Conservation (phyloP, 345 rosid species). For the Arabidopsis arenosa region DNA sequence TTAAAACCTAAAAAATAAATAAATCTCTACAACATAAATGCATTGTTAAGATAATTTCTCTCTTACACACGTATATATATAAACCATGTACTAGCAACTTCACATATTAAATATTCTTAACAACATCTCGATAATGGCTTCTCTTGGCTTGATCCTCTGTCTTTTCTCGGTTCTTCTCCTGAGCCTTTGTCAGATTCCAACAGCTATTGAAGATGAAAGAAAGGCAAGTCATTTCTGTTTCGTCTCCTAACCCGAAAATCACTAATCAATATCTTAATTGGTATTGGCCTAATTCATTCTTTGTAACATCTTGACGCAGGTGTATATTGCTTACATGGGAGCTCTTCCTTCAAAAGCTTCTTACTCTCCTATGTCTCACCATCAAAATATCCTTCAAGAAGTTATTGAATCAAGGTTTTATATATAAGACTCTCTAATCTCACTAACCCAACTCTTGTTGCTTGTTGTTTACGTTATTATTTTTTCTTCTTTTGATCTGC, state of each 20-base stretch:
- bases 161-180: constrained; percentile 10
- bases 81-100: constrained; percentile 8
- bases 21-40: too few relatives aligned
- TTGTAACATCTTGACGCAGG: constrained; percentile 27
- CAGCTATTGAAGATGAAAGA: constrained; percentile 27
- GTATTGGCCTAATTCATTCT: neutral
- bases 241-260: neutral
- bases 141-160: constrained; percentile 19
- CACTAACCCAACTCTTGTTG: neutral
- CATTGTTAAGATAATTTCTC: too few relatives aligned
- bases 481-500: neutral
- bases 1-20: too few relatives aligned
- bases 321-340: constrained; percentile 46
- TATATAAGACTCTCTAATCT: neutral
- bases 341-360: constrained; percentile 33
- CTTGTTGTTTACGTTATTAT: constrained; percentile 16
- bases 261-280: neutral
- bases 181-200: constrained; percentile 20
- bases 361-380: constrained; percentile 43
- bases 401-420: constrained; percentile 33
- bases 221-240: constrained; percentile 29
- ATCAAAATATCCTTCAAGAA: constrained; percentile 42
- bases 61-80: neutral
- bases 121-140: constrained; percentile 23
- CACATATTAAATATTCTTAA: neutral